Conservation (phyloP, 1,284 basidiomycete genomes). For the Fomitopsis betulina region DNA sequence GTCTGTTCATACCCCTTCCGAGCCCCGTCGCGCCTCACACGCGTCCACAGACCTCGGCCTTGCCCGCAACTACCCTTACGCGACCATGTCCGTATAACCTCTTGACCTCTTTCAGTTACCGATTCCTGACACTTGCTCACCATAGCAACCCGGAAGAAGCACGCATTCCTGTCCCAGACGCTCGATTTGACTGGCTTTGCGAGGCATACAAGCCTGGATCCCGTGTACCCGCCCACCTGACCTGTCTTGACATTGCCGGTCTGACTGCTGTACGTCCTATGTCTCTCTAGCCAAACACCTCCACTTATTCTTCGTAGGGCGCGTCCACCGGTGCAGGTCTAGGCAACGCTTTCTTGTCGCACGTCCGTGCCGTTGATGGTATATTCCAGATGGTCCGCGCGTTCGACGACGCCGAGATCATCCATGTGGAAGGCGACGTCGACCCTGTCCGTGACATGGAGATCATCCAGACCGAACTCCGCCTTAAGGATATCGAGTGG, state of each 20-base stretch:
- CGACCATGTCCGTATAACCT: constrained; percentile 62
- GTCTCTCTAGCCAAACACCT: neutral
- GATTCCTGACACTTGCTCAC: neutral
- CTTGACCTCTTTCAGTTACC: neutral
- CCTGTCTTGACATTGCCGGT: constrained; percentile 99
- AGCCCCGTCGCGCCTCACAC: constrained; percentile 1
- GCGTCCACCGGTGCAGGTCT: constrained; percentile 98
- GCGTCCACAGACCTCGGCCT: constrained; percentile 80
- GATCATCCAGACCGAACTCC: constrained; percentile 91
- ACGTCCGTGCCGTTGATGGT: constrained; percentile 97
- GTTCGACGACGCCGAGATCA: constrained; percentile 98
- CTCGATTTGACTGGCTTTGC: constrained; percentile 93
- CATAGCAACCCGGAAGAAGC: constrained; percentile 50
- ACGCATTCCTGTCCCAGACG: constrained; percentile 95
- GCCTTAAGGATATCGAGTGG: constrained; percentile 99
- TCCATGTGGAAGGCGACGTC: constrained; percentile 98
- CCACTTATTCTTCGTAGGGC: constrained; percentile 44
- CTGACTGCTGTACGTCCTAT: constrained; percentile 76
- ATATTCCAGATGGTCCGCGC: constrained; percentile 99
- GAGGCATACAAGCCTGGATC: constrained; percentile 88
- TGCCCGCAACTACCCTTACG: constrained; percentile 98
- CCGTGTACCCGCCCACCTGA: constrained; percentile 91
- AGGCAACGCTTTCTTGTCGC: constrained; percentile 96
- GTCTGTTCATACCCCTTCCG: constrained; percentile 33
- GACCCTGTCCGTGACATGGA: constrained; percentile 97